phyloP scores from a whole-genome alignment of 2,329 filamentous ascomycete genomes.

The Penicillium sp. region DNA sequence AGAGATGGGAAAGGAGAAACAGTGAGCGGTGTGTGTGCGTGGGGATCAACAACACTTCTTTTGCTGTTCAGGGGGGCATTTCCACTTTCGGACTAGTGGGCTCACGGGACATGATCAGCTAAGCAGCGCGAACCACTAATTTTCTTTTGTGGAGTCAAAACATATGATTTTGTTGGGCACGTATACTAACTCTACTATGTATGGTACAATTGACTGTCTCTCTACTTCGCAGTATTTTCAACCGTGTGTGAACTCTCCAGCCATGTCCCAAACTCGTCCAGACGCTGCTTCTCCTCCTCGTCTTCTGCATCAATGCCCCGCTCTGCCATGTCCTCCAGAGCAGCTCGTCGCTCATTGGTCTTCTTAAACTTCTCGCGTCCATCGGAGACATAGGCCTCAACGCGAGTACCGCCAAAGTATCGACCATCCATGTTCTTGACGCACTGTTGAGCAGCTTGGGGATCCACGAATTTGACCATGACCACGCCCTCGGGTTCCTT shows the following conservation, averaged over 20 bases:
- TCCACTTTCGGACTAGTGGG: slow-evolving; percentile 22
- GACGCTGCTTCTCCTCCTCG: slow-evolving; percentile 42
- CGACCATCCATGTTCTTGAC: slow-evolving; percentile 70
- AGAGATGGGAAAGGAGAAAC: slow-evolving; percentile 22
- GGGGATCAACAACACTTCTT: slow-evolving; percentile 29
- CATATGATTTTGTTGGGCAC: background rate
- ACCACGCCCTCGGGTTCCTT: slow-evolving; percentile 78
- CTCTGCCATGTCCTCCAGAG: slow-evolving; percentile 45
- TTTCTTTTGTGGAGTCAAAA: slow-evolving; percentile 3
- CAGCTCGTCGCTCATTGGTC: slow-evolving; percentile 48
- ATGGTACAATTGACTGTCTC: background rate
- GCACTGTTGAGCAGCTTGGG: slow-evolving; percentile 66
- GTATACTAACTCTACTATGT: no score
- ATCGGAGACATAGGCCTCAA: slow-evolving; percentile 66
- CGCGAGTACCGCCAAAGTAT: slow-evolving; percentile 66
- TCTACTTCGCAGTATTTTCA: slow-evolving; percentile 25
- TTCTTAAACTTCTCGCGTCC: slow-evolving; percentile 70
- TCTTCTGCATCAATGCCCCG: slow-evolving; percentile 41
- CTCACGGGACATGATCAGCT: background rate
- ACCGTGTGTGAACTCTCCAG: slow-evolving; percentile 33
- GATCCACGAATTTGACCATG: slow-evolving; percentile 72
- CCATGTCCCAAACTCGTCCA: slow-evolving; percentile 49
- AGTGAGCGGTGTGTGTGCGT: slow-evolving; percentile 35
- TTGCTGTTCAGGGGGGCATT: slow-evolving; percentile 20
- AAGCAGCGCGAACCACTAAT: slow-evolving; percentile 27